phyloP scores from a whole-genome alignment of 768 basidiomycete genomes.

The Hericium coralloides region DNA sequence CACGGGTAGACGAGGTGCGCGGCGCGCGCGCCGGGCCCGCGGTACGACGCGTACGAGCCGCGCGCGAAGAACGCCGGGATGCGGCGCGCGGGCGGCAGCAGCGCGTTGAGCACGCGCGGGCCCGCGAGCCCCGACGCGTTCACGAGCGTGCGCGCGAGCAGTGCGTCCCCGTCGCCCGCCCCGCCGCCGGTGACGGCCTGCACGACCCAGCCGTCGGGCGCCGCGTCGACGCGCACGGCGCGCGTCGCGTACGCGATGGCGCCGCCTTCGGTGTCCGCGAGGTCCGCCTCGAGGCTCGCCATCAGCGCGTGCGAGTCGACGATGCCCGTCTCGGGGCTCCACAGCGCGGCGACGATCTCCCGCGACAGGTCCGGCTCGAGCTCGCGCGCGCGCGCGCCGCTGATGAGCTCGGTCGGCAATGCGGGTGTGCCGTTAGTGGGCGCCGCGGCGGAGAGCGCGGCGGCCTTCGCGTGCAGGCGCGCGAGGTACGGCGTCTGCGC shows the following conservation, averaged over 20 bases:
- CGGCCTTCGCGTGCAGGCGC: constrained; percentile 54
- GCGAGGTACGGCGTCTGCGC: constrained; percentile 66
- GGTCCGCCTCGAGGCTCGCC: constrained; percentile 74
- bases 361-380: constrained; percentile 79
- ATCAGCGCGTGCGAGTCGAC: constrained; percentile 82
- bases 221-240: constrained; percentile 78
- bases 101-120: constrained; percentile 59
- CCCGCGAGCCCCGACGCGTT: constrained; percentile 77
- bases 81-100: constrained; percentile 45
- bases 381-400: constrained; percentile 53
- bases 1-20: constrained; percentile 87
- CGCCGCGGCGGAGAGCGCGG: constrained; percentile 41
- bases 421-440: constrained; percentile 15
- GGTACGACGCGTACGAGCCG: constrained; percentile 85
- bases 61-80: constrained; percentile 75
- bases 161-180: constrained; percentile 41
- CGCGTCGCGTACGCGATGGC: constrained; percentile 70
- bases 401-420: constrained; percentile 61
- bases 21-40: constrained; percentile 63
- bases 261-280: constrained; percentile 58
- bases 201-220: constrained; percentile 78
- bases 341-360: constrained; percentile 64
- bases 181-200: constrained; percentile 55
- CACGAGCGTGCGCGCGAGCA: constrained; percentile 69
- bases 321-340: constrained; percentile 85